Conservation (phyloP, 2,329 filamentous ascomycete species). For the Parasarocladium wereldwijsianum region DNA sequence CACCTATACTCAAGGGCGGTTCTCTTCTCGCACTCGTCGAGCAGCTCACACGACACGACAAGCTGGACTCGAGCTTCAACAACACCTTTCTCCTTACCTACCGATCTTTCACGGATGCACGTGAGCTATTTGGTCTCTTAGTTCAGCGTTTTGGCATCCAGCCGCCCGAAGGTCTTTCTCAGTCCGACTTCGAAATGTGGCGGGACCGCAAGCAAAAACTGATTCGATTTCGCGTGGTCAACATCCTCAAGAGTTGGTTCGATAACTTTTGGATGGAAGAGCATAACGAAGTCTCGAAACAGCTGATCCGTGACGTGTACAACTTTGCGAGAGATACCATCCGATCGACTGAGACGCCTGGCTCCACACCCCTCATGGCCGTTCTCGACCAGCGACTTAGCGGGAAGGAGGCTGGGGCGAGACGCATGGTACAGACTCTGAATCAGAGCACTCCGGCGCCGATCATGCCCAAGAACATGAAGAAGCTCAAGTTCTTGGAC, state of each 20-base stretch:
- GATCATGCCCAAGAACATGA: conserved; percentile 98
- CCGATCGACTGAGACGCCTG: conserved; percentile 84
- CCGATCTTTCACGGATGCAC: conserved; percentile 79
- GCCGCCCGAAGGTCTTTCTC: conserved; percentile 66
- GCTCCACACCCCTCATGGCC: conserved; percentile 69
- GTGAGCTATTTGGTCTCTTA: conserved; percentile 83
- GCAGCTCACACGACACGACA: conserved; percentile 89
- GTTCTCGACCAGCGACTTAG: conserved; percentile 78
- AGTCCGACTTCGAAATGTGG: conserved; percentile 72
- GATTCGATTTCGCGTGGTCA: conserved; percentile 90
- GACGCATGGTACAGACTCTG: conserved; percentile 75
- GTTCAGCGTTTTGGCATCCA: conserved; percentile 88
- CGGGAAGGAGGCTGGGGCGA: conserved; percentile 75
- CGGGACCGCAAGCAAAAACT: conserved; percentile 89
- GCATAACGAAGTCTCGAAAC: conserved; percentile 65
- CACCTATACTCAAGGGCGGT: conserved; percentile 71
- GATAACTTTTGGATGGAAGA: conserved; percentile 99
- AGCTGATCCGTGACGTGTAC: conserved; percentile 78
- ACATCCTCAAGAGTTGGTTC: conserved; percentile 97
- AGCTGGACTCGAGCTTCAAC: conserved; percentile 89
- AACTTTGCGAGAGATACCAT: conserved; percentile 85
- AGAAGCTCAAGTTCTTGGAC: conserved; percentile 95
- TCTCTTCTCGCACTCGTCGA: conserved; percentile 82
- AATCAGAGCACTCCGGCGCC: conserved; percentile 71
- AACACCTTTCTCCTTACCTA: conserved; percentile 97